Conservation (phyloP, 129 eudicot genomes). For the Dittrichia graveolens region DNA sequence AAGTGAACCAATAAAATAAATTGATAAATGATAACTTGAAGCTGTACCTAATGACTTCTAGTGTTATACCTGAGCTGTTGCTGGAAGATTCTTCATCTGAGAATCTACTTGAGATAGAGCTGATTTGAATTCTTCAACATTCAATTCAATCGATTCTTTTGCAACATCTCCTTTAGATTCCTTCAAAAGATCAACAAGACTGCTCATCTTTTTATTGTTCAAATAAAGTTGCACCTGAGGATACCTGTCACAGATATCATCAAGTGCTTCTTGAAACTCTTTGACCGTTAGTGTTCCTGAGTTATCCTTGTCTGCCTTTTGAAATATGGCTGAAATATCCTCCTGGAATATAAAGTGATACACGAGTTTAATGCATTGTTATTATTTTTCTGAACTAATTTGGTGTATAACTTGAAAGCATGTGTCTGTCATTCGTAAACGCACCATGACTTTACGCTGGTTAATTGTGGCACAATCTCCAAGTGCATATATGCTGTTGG, state of each 20-base stretch:
- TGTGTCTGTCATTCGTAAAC: slow-evolving; percentile 4
- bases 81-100: slow-evolving; percentile 92
- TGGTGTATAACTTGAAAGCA: background rate
- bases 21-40: background rate
- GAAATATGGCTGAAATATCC: slow-evolving; percentile 75
- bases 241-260: slow-evolving; percentile 86
- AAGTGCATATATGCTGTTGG: slow-evolving; percentile 68
- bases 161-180: slow-evolving; percentile 69
- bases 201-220: slow-evolving; percentile 62
- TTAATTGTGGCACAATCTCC: slow-evolving; percentile 95
- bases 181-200: slow-evolving; percentile 66
- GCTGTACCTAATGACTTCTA: background rate
- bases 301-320: slow-evolving; percentile 76
- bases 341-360: slow-evolving; percentile 39
- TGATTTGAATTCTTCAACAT: slow-evolving; percentile 69
- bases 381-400: no score
- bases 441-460: slow-evolving; percentile 89
- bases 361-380: background rate
- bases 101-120: slow-evolving; percentile 88
- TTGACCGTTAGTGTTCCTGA: slow-evolving; percentile 80
- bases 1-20: background rate
- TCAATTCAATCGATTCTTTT: slow-evolving; percentile 64
- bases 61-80: slow-evolving; percentile 77
- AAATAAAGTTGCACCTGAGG: slow-evolving; percentile 78
- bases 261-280: slow-evolving; percentile 77